A percentile compares a stretch with the other conserved stretches of the same genome.
Conservation (phyloP, 768 basidiomycete species). For the Kondoa subrosea region DNA sequence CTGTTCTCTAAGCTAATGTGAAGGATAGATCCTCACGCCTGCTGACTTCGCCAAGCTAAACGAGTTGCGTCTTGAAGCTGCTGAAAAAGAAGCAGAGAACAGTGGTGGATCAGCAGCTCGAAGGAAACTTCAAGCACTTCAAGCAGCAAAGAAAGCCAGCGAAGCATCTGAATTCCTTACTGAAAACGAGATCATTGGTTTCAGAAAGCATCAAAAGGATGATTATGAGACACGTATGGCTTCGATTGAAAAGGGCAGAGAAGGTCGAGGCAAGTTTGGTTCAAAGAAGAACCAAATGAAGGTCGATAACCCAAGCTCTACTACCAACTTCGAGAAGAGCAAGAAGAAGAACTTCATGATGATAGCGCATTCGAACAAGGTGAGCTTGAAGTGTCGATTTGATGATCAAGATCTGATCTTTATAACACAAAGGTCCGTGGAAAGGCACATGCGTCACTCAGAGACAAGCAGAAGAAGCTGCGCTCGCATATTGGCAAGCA, state of each 20-base stretch:
- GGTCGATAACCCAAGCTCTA: slow-evolving; percentile 45
- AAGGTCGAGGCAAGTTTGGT: slow-evolving; percentile 52
- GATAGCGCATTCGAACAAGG: background rate
- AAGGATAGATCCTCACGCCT: slow-evolving; percentile 71
- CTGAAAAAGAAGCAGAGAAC: slow-evolving; percentile 49
- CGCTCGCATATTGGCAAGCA: slow-evolving; percentile 5
- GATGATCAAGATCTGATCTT: background rate
- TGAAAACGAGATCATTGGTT: slow-evolving; percentile 81
- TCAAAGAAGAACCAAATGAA: slow-evolving; percentile 13
- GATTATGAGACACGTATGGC: slow-evolving; percentile 88
- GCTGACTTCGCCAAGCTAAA: slow-evolving; percentile 86
- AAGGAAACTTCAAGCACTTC: slow-evolving; percentile 68
- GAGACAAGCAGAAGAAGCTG: slow-evolving; percentile 26
- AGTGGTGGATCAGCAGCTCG: slow-evolving; percentile 62
- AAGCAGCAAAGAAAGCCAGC: slow-evolving; percentile 46
- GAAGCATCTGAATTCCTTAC: slow-evolving; percentile 49
- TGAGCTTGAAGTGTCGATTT: background rate
- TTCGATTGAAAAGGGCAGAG: slow-evolving; percentile 75
- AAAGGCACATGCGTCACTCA: slow-evolving; percentile 7
- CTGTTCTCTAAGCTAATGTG: background rate
- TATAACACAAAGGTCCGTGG: background rate
- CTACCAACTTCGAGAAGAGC: slow-evolving; percentile 76
- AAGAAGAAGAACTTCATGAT: slow-evolving; percentile 38
- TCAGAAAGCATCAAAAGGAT: slow-evolving; percentile 79
- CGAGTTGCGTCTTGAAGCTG: slow-evolving; percentile 68